Percentiles rank a stretch among this genome's conserved stretches.
These are phyloP conservation scores for Tricladium varicosporioides DNA, from an alignment of 2,329 filamentous ascomycete genomes.

Conservation along the genomic window DNA sequence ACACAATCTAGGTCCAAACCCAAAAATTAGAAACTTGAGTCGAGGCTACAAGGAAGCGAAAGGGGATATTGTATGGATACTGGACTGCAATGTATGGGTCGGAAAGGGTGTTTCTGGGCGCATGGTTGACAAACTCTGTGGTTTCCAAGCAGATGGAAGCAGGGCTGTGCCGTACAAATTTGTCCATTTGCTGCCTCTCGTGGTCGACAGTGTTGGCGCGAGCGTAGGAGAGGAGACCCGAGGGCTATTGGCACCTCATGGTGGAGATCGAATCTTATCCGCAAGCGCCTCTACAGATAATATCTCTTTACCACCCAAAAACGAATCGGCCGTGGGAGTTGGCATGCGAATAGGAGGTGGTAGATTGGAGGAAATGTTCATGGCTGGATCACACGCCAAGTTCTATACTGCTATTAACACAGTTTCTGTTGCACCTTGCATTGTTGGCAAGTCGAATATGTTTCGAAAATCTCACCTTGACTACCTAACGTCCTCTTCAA, in stretches of 20 bases:
- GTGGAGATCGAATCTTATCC: slow-evolving; percentile 24
- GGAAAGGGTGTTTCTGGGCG: slow-evolving; percentile 73
- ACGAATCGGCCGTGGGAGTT: slow-evolving; percentile 24
- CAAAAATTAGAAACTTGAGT: slow-evolving; percentile 98
- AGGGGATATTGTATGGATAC: slow-evolving; percentile 87
- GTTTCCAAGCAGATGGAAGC: slow-evolving; percentile 53
- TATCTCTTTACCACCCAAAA: slow-evolving; percentile 25
- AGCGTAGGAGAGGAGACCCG: slow-evolving; percentile 26
- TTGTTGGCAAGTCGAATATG: slow-evolving; percentile 98
- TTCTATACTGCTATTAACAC: slow-evolving; percentile 98
- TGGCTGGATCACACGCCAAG: slow-evolving; percentile 90
- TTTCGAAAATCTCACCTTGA: slow-evolving; percentile 91
- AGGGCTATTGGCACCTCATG: slow-evolving; percentile 17
- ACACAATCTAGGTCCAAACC: slow-evolving; percentile 80
- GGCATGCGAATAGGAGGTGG: slow-evolving; percentile 60
- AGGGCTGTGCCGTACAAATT: slow-evolving; percentile 72
- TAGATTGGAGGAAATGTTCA: slow-evolving; percentile 89
- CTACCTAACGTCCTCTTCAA: slow-evolving; percentile 54
- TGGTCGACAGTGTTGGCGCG: slow-evolving; percentile 66
- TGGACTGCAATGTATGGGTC: slow-evolving; percentile 97
- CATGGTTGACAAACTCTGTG: slow-evolving; percentile 86
- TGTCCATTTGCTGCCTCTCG: slow-evolving; percentile 88
- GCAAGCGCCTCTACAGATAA: slow-evolving; percentile 35
- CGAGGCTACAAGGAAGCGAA: slow-evolving; percentile 85
- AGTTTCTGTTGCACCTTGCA: slow-evolving; percentile 84